A percentile compares a stretch with the other conserved stretches of the same genome.
These are phyloP conservation scores for Aspergillus eucalypticola DNA, from an alignment of 2,329 filamentous ascomycete genomes.

Conservation along the genomic window DNA sequence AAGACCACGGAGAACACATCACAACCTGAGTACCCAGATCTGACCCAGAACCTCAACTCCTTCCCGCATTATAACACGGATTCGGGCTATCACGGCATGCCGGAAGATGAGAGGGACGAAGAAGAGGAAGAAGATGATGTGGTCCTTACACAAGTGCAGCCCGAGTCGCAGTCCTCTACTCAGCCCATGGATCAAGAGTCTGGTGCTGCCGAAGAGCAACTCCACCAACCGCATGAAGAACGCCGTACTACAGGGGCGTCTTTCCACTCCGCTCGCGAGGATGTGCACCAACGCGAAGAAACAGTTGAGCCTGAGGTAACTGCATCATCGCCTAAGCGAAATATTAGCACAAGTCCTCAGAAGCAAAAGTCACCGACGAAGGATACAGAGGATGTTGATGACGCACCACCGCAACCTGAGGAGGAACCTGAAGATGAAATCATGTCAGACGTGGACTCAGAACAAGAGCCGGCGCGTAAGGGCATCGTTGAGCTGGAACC, in stretches of 20 bases:
- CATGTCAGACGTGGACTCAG: conserved; percentile 2
- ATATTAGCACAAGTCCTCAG: conserved; percentile 18
- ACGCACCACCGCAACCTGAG: conserved; percentile 6
- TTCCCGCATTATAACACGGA: conserved; percentile 46
- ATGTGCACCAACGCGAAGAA: conserved; percentile 35
- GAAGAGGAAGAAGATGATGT: conserved; percentile 41
- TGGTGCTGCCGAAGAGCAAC: conserved; percentile 15
- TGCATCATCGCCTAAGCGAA: conserved; percentile 28
- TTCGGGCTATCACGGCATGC: conserved; percentile 51
- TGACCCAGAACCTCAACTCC: conserved; percentile 39
- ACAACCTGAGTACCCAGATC: conserved; percentile 32
- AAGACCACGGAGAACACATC: conserved; percentile 21
- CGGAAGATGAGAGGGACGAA: conserved; percentile 39
- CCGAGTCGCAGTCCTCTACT: conserved; percentile 35
- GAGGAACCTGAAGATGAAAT: not conserved
- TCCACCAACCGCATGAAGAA: conserved; percentile 29
- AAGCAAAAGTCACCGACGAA: conserved; percentile 13
- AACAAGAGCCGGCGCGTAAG: conserved; percentile 1
- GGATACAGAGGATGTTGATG: conserved; percentile 8
- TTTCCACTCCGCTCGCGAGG: conserved; percentile 50
- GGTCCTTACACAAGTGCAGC: conserved; percentile 34
- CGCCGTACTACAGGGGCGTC: conserved; percentile 47
- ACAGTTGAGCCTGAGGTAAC: conserved; percentile 41
- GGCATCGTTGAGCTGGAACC: not conserved
- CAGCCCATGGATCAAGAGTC: conserved; percentile 36